Evolutionary conservation across 1,284 basidiomycete species (phyloP), one percentile per base, ranked within the genome.

Genomic region (Ganoderma meredithae): DNA sequence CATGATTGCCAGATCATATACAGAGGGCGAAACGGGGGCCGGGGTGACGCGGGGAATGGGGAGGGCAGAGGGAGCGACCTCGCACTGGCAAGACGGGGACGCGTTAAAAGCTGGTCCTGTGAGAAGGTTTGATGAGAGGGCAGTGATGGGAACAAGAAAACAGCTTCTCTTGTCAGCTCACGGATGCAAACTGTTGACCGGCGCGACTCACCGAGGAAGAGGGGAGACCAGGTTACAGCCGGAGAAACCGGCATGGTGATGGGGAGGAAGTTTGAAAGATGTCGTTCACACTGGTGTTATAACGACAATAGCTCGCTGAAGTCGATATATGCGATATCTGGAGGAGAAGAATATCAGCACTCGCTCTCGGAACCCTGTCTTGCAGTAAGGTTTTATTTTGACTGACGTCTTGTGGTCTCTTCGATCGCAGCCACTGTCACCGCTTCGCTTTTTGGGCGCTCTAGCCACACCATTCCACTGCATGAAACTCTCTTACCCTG

Each of bases 1-100:
- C 94, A 95, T 95, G 68, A 71, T 62, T 64, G 62, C 67, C 40
- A 49, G 53, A 56, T 31, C 22, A 12, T n/a, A n/a, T n/a, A n/a
- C n/a, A 9, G 15, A 9, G 61, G 19, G 6, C 13, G 59, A 41
- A 31, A 59, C 25, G 36, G 41, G 53, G 43, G 49, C 62, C 43
- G n/a, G 69, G 56, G 58, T n/a, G 58, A 56, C 17, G 33, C 17
- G 22, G 33, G 41, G n/a, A n/a, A 36, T 47, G 49, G 4, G 3
- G 56, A 27, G 49, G 64, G 63, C 40, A 59, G 64, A 33, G 60
- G 40, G 59, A 33, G 44, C 44, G 62, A n/a, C 40, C 31, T 25
- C 55, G 62, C 56, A 60, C 19, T n/a, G n/a, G n/a, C n/a, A n/a
- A n/a, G n/a, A n/a, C n/a, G n/a, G n/a, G n/a, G 47, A 33, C 62